phyloP scores from a whole-genome alignment of 73 alveolate genomes.

The Blepharisma japonicum region DNA sequence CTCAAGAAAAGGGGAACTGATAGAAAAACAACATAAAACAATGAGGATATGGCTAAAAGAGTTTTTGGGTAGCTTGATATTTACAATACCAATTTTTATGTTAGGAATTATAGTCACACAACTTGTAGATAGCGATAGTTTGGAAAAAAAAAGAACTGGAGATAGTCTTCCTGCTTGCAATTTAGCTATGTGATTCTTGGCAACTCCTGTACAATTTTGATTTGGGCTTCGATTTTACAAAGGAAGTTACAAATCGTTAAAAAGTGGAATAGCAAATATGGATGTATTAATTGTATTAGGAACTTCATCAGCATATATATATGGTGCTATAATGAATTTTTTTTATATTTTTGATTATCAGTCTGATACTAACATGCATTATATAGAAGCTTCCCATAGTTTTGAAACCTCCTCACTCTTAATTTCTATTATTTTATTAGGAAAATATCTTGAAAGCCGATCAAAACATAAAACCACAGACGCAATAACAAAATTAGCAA shows the following conservation, averaged over 20 bases:
- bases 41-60: neutral
- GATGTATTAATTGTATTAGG: slow-evolving; percentile 62
- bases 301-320: slow-evolving; percentile 49
- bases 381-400: slow-evolving; percentile 62
- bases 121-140: neutral
- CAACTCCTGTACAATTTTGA: slow-evolving; percentile 29
- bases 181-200: neutral
- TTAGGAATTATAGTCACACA: neutral
- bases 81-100: slow-evolving; percentile 22
- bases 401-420: slow-evolving; percentile 75
- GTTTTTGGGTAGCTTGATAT: neutral
- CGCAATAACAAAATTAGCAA: slow-evolving; percentile 55
- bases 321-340: slow-evolving; percentile 31
- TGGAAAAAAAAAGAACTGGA: neutral
- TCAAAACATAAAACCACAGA: slow-evolving; percentile 71
- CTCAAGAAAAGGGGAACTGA: neutral
- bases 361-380: neutral
- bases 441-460: slow-evolving; percentile 73
- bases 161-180: slow-evolving; percentile 4
- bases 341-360: neutral
- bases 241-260: slow-evolving; percentile 45
- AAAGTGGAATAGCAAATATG: slow-evolving; percentile 49
- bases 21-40: neutral
- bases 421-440: slow-evolving; percentile 63
- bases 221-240: neutral